Base-by-base conservation (phyloP, 441 rosid genomes). In the Adansonia grandidieri region DNA sequence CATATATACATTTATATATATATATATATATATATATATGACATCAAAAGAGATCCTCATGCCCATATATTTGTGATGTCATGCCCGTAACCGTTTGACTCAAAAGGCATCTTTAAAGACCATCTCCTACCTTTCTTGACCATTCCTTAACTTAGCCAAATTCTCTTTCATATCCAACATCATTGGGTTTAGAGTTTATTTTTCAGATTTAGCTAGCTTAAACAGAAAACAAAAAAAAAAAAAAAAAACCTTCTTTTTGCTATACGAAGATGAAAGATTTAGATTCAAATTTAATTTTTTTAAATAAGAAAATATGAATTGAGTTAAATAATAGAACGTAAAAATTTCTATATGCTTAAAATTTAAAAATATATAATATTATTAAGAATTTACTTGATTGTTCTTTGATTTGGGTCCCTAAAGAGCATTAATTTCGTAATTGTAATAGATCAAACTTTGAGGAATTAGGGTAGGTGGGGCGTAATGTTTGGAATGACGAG, bases 41-140 rank as follows among this genome's bases (percentile, higher is more conserved):
- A 84, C 84, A 82, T 81, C 80, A 54, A 79, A 76, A 75, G 75
- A 51, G 73, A 50, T 75, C 28, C 73, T 54, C 37, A 71, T 67
- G 81, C 82, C 88, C 88, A 81, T 84, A 69, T 74, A 68, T 24
- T 24, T 24, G 54, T 89, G 97, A 92, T 85, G 93, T 91, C 90
- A 92, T 58, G 85, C 83, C 82, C 87, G 83, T 82, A 90, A 88
- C 94, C 86, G 91, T 84, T 85, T 89, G 88, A 91, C 89, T 82
- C 82, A 28, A 76, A 77, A 24, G 74, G 67, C 78, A 79, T 67
- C 40, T 9, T 61, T 24, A 24, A 24, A 24, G 28, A 24, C 28
- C 28, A 24, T 24, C 28, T 24, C 28, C 28, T 24, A 24, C 28
- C 32, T 82, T 9, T 62, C 79, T 66, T 80, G 74, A 79, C 78